phyloP scores from a whole-genome alignment of 2,329 filamentous ascomycete species.

The Rhexocercosporidium sp. region DNA sequence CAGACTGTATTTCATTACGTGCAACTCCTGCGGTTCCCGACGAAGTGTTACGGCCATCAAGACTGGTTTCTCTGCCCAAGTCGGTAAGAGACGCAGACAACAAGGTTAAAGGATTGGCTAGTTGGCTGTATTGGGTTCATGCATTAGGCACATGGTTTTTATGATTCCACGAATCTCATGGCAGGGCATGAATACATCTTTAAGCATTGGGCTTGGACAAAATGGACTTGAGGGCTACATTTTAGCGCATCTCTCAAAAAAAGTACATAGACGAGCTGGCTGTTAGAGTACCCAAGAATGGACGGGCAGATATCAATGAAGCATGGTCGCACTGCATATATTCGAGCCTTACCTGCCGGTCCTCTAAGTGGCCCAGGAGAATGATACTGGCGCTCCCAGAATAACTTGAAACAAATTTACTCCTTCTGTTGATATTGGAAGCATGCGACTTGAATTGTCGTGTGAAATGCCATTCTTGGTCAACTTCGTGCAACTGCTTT shows the following conservation, averaged over 20 bases:
- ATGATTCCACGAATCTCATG: constrained; percentile 17
- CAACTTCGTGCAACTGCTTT: too few species aligned
- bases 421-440: background rate
- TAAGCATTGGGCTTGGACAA: constrained; percentile 15
- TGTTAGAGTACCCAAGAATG: constrained; percentile 12
- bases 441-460: background rate
- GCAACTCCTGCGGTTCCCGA: constrained; percentile 84
- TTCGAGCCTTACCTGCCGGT: background rate
- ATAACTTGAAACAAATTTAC: background rate
- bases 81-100: constrained; percentile 98
- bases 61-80: constrained; percentile 99
- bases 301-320: constrained; percentile 9
- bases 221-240: constrained; percentile 14
- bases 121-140: constrained; percentile 14
- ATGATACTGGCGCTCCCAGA: constrained; percentile 1
- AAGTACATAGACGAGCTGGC: constrained; percentile 18
- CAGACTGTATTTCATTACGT: constrained; percentile 97
- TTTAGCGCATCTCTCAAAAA: constrained; percentile 13
- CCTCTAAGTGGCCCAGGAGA: background rate
- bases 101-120: constrained; percentile 64
- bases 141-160: constrained; percentile 7
- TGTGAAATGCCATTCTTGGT: background rate
- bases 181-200: constrained; percentile 12
- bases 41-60: constrained; percentile 97
- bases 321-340: constrained; percentile 1